Base-by-base conservation (phyloP, 768 basidiomycete genomes). In the Termitomyces sp. region DNA sequence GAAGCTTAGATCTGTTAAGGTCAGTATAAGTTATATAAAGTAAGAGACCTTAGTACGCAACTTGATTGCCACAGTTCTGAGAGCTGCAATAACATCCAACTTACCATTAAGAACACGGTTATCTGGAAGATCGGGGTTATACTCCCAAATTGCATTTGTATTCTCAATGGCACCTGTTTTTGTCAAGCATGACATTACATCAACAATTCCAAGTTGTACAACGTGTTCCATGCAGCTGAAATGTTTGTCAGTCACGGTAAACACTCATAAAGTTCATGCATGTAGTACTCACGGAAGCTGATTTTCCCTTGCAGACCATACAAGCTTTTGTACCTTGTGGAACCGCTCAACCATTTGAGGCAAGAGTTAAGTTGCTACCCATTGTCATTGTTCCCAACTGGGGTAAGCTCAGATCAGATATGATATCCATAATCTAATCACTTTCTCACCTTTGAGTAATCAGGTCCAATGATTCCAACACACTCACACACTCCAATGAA, bases 101-200 rank as follows among this genome's bases (percentile, higher is more conserved):
- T 54, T 62, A 6, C 63, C 58, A n/a, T 60, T 59, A 12, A 66
- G 53, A 3, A 71, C 59, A 13, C 53, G 46, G 40, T 71, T 70
- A 36, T 57, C 54, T 5, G 33, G 11, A 9, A 53, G 38, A 0
- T 15, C 22, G 3, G 71, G 71, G 36, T 72, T 64, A 40, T 64
- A 71, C 23, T 72, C 68, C 70, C 69, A 73, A 13, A 73, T 72
- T 0, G 67, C 66, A 0, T 52, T 62, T 15, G 58, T 53, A 4
- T 52, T 71, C 40, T 70, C 61, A 10, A 70, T 50, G 0, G 57
- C 57, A 1, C 60, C 59, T 10, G 63, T 64, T 42, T 64, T 60
- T 0, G 67, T 71, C 18, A 72, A 61, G n/a, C 57, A 38, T 0
- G 22, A 23, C 69, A 72, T 72, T 18, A 68, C 53, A 40, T 57